Conservation (phyloP, 345 rosid species). For the Hypericum androsaemum region DNA sequence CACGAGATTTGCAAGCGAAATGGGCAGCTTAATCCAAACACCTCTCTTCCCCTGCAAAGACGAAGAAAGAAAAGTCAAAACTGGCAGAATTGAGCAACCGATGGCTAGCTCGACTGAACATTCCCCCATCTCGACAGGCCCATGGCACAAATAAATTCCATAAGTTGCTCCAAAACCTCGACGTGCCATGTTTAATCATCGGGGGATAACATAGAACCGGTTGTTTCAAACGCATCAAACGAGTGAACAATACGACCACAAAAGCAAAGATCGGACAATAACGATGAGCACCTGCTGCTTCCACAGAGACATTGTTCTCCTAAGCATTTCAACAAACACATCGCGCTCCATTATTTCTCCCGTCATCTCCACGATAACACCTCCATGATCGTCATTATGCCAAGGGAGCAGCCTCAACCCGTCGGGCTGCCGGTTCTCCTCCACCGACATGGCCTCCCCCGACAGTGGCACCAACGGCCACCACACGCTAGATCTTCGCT, state of each 20-base stretch:
- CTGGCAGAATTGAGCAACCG: not conserved
- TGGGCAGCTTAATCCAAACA: constrained; percentile 71
- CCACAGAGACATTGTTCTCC: constrained; percentile 40
- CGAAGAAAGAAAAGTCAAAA: not conserved
- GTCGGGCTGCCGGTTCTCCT: constrained; percentile 22
- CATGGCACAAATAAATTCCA: no score
- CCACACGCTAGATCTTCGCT: no score
- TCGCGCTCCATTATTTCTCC: constrained; percentile 33
- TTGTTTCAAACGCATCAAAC: no score
- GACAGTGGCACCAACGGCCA: no score
- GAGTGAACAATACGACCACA: no score
- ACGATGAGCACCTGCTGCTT: constrained; percentile 31
- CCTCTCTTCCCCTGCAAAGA: constrained; percentile 58
- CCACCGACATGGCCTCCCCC: not conserved
- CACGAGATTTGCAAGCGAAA: constrained; percentile 49
- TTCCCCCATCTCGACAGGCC: no score
- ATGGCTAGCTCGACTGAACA: no score
- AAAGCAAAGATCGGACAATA: no score
- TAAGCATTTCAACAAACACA: constrained; percentile 28
- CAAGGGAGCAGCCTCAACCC: constrained; percentile 31
- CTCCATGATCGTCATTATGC: constrained; percentile 40
- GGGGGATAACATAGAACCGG: no score
- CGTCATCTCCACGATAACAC: constrained; percentile 49
- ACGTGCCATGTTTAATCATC: no score
- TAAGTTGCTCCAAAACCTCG: no score